phyloP scores from a whole-genome alignment of 768 basidiomycete species.

The Pholiota microspora region DNA sequence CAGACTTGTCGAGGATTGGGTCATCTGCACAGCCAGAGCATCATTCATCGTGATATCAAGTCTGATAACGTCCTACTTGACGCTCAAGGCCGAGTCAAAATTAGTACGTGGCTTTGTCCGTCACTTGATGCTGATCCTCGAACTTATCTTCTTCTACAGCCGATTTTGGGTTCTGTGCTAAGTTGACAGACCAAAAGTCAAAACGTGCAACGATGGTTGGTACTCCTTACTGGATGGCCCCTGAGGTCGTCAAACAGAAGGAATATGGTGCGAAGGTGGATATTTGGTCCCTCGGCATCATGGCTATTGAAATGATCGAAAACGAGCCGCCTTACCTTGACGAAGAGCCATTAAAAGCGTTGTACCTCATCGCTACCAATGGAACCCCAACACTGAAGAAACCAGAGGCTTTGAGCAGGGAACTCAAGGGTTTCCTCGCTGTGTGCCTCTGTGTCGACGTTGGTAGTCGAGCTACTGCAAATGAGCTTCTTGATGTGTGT shows the following conservation, averaged over 20 bases:
- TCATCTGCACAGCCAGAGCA: slow-evolving; percentile 90
- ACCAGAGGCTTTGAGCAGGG: slow-evolving; percentile 86
- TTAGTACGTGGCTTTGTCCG: slow-evolving; percentile 61
- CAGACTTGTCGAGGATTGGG: slow-evolving; percentile 95
- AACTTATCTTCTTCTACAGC: slow-evolving; percentile 43
- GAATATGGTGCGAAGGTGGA: slow-evolving; percentile 97
- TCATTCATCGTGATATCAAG: slow-evolving; percentile 98
- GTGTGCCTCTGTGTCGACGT: slow-evolving; percentile 99
- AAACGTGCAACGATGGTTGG: slow-evolving; percentile 99
- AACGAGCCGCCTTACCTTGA: slow-evolving; percentile 96
- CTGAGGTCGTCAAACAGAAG: slow-evolving; percentile 97
- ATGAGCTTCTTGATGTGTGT: slow-evolving; percentile 79
- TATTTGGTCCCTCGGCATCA: slow-evolving; percentile 96
- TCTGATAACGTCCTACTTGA: slow-evolving; percentile 95
- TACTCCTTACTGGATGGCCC: slow-evolving; percentile 98
- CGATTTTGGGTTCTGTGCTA: slow-evolving; percentile 96
- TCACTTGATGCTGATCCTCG: not conserved
- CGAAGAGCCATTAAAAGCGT: slow-evolving; percentile 91
- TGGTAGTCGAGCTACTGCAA: slow-evolving; percentile 85
- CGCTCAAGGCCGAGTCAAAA: slow-evolving; percentile 91
- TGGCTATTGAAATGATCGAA: slow-evolving; percentile 99
- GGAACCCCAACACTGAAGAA: slow-evolving; percentile 98
- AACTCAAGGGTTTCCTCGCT: slow-evolving; percentile 94
- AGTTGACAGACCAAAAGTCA: slow-evolving; percentile 93
- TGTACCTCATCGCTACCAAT: slow-evolving; percentile 96